Conservation (phyloP, 345 rosid species). For the Viola odorata region DNA sequence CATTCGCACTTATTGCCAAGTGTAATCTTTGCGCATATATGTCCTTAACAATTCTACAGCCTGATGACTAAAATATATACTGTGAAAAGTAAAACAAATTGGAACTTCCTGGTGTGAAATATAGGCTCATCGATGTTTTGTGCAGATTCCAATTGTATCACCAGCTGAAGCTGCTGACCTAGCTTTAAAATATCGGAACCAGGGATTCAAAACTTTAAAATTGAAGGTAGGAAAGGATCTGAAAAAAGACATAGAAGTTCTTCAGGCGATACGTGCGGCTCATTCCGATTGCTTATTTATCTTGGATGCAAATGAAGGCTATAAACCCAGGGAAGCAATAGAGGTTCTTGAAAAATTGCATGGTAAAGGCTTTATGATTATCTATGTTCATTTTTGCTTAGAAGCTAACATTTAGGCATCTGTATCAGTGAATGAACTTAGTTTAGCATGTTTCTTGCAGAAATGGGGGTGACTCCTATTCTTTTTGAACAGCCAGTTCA, state of each 20-base stretch:
- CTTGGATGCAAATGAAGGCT: constrained; percentile 96
- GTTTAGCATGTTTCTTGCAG: constrained; percentile 29
- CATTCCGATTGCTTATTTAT: constrained; percentile 76
- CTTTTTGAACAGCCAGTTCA: constrained; percentile 91
- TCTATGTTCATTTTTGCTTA: not conserved
- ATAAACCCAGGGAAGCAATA: constrained; percentile 66
- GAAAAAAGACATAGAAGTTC: constrained; percentile 65
- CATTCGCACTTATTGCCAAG: too few species aligned
- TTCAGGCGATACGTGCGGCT: constrained; percentile 71
- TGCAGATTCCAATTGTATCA: constrained; percentile 90
- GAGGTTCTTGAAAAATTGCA: constrained; percentile 69
- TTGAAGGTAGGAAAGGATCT: constrained; percentile 90
- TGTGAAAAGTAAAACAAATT: not conserved
- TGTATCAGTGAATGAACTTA: not conserved
- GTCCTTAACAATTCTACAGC: not conserved
- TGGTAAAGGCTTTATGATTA: constrained; percentile 33
- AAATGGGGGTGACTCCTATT: constrained; percentile 81
- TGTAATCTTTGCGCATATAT: not conserved
- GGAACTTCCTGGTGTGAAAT: not conserved
- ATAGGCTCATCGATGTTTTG: constrained; percentile 8
- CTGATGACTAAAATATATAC: not conserved
- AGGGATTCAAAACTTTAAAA: constrained; percentile 81
- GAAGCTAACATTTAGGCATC: too few species aligned
- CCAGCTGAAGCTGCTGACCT: constrained; percentile 68
- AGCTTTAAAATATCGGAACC: constrained; percentile 60